Conservation (phyloP, 306 rosid genomes). For the Mucuna pruriens region DNA sequence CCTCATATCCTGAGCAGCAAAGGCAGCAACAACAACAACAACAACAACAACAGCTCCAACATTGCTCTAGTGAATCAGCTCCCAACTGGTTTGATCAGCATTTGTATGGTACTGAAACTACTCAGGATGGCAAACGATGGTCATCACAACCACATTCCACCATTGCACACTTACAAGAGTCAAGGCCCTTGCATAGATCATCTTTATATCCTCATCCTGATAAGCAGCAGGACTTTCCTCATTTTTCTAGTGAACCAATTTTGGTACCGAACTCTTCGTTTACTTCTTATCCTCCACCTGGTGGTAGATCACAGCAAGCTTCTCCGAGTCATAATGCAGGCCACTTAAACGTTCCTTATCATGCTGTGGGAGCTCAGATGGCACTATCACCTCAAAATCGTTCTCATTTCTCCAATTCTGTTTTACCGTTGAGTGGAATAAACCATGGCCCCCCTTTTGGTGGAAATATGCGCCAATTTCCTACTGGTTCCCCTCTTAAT, state of each 20-base stretch:
- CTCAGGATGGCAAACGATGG: constrained; percentile 64
- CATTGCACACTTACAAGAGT: constrained; percentile 41
- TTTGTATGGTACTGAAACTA: constrained; percentile 47
- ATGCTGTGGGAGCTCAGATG: constrained; percentile 51
- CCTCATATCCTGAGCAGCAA: constrained; percentile 91
- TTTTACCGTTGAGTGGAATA: constrained; percentile 54
- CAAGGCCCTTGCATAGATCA: constrained; percentile 54
- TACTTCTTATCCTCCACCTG: constrained; percentile 68
- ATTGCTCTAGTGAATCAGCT: constrained; percentile 74
- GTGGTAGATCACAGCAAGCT: constrained; percentile 54
- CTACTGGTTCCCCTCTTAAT: constrained; percentile 56
- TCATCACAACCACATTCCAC: constrained; percentile 60
- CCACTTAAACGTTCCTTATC: constrained; percentile 51
- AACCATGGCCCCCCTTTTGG: constrained; percentile 53
- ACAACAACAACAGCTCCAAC: too few species aligned
- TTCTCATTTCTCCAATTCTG: constrained; percentile 57
- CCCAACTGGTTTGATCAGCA: constrained; percentile 58
- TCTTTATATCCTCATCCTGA: constrained; percentile 64
- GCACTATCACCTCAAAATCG: constrained; percentile 53
- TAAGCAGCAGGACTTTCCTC: constrained; percentile 53
- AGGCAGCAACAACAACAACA: constrained; percentile 67
- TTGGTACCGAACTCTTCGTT: constrained; percentile 55
- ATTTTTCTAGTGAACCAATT: constrained; percentile 58
- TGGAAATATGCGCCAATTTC: constrained; percentile 51
- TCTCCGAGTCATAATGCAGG: constrained; percentile 54